Evolutionary conservation across 2,329 filamentous ascomycete species (phyloP).

Genomic region (Colletotrichum karsti): DNA sequence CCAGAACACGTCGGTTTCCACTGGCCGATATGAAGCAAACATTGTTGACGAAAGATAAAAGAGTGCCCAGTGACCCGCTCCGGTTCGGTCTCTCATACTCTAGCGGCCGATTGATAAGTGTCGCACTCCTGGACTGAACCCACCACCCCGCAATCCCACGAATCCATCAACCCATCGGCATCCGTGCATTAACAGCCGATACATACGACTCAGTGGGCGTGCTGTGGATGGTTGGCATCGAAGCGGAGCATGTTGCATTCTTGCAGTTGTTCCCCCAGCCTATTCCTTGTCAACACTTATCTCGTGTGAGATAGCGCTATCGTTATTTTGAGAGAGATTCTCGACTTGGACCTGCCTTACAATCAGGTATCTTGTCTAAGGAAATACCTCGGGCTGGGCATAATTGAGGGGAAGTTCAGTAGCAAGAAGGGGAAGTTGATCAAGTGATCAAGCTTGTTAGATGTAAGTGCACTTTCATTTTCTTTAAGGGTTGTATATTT

Average conservation of each 20-base stretch:
- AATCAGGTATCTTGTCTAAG: neutral
- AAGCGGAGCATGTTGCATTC: neutral
- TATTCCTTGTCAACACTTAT: neutral
- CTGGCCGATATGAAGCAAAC: neutral
- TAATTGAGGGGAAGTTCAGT: neutral
- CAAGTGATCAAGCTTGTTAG: neutral
- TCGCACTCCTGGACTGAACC: neutral
- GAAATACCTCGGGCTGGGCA: neutral
- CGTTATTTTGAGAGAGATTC: neutral
- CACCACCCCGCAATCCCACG: neutral
- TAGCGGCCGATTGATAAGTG: slow-evolving; percentile 19
- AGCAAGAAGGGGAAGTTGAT: no score
- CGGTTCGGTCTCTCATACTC: neutral
- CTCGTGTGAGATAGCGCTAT: slow-evolving; percentile 2
- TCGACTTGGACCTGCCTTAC: neutral
- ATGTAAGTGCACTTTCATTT: neutral
- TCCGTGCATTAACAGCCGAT: slow-evolving; percentile 9
- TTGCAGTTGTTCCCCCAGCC: neutral
- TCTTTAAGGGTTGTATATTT: neutral
- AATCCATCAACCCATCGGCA: neutral
- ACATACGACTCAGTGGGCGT: neutral
- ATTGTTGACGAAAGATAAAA: neutral
- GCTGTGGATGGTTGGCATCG: neutral
- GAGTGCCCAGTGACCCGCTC: neutral
- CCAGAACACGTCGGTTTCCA: neutral